Base-by-base conservation (phyloP, 2,329 filamentous ascomycete genomes). In the Fusarium sp. region DNA sequence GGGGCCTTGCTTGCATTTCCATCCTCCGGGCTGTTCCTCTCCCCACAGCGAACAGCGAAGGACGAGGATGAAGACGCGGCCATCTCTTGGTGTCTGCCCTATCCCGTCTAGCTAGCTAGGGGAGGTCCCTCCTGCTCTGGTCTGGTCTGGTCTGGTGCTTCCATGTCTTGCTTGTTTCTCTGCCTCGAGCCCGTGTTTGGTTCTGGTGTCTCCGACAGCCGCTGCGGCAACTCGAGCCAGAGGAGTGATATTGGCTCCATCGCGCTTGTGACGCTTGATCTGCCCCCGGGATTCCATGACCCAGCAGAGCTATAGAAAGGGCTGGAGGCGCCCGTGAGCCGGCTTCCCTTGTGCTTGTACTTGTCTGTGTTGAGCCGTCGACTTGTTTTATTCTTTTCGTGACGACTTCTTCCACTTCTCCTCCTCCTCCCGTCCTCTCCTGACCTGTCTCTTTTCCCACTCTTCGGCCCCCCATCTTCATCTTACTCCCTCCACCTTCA, bases 281-380 rank as follows among this genome's bases (percentile, higher is more conserved):
- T 73, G 58, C 65, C 68, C 65, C 68, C 60, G 59, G 71, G 71
- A 64, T 71, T 61, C 65, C 29, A 45, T 61, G 64, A 62, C 35
- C 57, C 36, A 36, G 45, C 20, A 47, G 54, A 73, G 68, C 71
- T 74, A 74, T 74, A 69, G 68, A 74, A 74, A 74, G 68, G 63
- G 40, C 73, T 74, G 65, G 56, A 62, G 64, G 61, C 47, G 64
- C 71, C 68, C 68, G 36, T 69, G 54, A 66, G 61, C 65, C 42
- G 68, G 65, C 65, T 74, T 73, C 65, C 66, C 62, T 74, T 47
- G 60, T 72, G 68, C 71, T 74, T 47, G 60, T 69, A 65, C 72
- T 31, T 52, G 47, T 52, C 18, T 52, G 31, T 74, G 61, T 66
- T 35, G 65, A 74, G 71, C 68, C 71, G 56, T 72, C 68, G 63